Evolutionary conservation across 441 rosid genomes (phyloP), one percentile per base, ranked within the genome.

Genomic region (Mallotus repandus): DNA sequence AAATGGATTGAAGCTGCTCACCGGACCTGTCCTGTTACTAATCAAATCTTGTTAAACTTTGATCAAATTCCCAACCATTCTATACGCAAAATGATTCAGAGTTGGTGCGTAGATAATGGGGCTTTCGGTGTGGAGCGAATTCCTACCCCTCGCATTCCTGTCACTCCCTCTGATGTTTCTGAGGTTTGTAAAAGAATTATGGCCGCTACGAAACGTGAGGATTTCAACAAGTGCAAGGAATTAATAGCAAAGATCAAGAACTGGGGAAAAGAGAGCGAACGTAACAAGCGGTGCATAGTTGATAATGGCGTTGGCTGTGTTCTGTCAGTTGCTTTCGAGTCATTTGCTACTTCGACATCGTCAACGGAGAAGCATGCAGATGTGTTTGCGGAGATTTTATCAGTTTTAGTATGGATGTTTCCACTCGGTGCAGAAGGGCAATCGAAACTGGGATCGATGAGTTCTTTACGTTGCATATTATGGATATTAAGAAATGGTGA

Each of bases 91-190:
- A 70, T 79, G 82, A 79, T 79, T 53, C 81, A 82, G 61, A 74
- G 53, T 48, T 82, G 85, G 82, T 79, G 82, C 57, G 77, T 76
- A 8, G 75, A 82, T 65, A 79, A 82, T 38, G 66, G 68, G 4
- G 70, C 80, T 59, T 45, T 35, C 12, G 79, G 81, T 35, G 18
- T 82, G 13, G 77, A 79, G n/a, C 63, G 85, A 57, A 82, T 82
- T 8, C 78, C 82, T 8, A 82, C 85, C 3, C 85, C 85, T 16
- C 72, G 85, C 8, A 69, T 82, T 46, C 82, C 79, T 2, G 81
- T 82, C 43, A 56, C 77, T 15, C 52, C 72, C 3, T 77, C 58
- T 25, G 70, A 78, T 54, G 70, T 81, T 21, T 74, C 74, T 2
- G 79, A 72, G 25, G 61, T 41, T 52, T 75, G 79, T 25, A 57